Base-by-base conservation (phyloP, 805 yeast species). In the Starmerella geochares region DNA sequence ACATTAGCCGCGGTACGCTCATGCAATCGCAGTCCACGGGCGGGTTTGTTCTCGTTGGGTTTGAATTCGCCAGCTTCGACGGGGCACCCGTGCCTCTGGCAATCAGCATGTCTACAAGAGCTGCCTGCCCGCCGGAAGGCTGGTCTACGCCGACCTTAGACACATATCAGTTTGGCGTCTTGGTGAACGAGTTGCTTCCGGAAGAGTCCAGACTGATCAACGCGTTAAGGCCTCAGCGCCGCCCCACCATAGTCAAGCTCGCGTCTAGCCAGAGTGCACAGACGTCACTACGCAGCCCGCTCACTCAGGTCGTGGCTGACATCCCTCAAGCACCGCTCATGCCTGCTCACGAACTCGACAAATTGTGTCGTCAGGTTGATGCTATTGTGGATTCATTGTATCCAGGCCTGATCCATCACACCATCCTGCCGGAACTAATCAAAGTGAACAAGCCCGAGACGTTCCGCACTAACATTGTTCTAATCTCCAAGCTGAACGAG, bases 401-500 rank as follows among this genome's bases (percentile, higher is more conserved):
- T 24, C 41, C 49, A 20, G 19, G 33, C 13, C 41, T 54, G n/a
- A 27, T 50, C 9, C 25, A 32, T 24, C 38, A 47, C 14, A 33
- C 46, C 16, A 16, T 54, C 2, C 64, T 88, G n/a, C 95, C 96
- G 0, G 86, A 83, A 57, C 66, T 88, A 13, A 67, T 52, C 31
- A 44, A 58, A 56, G 43, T 58, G 63, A 45, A 60, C 60, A 9
- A 67, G 60, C 50, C 67, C 48, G 48, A 54, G 50, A 47, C 55
- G 62, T 32, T 48, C 21, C 44, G 37, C 35, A 40, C 52, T 23
- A 40, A 47, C 19, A 33, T 52, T 16, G 23, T 17, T 3, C 52
- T 52, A 7, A 29, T 38, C 14, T 8, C 53, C 13, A 14, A 25
- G 25, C 45, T 48, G 10, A 23, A n/a, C 16, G 32, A 13, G 10